Base-by-base conservation (phyloP, 192 early-diverging fungal genomes). In the Geranomyces michiganensis region DNA sequence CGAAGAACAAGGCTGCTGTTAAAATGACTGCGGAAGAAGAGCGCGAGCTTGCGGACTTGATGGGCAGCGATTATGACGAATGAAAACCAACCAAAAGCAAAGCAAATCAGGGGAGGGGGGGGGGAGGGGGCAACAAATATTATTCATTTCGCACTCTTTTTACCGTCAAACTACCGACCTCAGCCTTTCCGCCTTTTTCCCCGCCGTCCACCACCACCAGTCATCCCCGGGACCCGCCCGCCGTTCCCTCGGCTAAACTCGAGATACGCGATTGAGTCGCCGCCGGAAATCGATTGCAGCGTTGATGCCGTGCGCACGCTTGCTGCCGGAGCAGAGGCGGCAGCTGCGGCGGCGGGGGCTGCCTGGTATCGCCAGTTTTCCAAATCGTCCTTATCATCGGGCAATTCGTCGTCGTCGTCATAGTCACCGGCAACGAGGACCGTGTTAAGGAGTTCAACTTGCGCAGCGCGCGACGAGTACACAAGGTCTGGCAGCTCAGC, bases 191-290 rank as follows among this genome's bases (percentile, higher is more conserved):
- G 36, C 10, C 36, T 41, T 10, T 41, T 41, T 41, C 36, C 36
- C 36, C 36, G 36, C 36, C 36, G 36, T 7, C 36, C 36, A 41
- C 36, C 36, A 41, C 36, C 36, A 41, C 36, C 36, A 41, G 36
- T 10, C 36, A 41, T 41, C 3, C 5, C 36, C 36, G 36, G 5
- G 36, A 41, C 5, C 36, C 10, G 36, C 36, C 5, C 36, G 36
- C 36, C 36, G 58, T 32, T 59, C n/a, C 67, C 56, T 1, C 43
- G 15, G 14, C 58, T 56, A 41, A 51, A 88, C 74, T 98, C 96
- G 61, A 93, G 82, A 69, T 99, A 99, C 0, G 95, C 95, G 94
- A 99, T 99, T 67, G 89, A 85, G 75, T 95, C 92, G 0, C 86
- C 94, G 32, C 97, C 97, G 22, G 89, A 90, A 64, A 97, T 83